Conservation (phyloP, 768 basidiomycete genomes). For the Lenzites betulinus region DNA sequence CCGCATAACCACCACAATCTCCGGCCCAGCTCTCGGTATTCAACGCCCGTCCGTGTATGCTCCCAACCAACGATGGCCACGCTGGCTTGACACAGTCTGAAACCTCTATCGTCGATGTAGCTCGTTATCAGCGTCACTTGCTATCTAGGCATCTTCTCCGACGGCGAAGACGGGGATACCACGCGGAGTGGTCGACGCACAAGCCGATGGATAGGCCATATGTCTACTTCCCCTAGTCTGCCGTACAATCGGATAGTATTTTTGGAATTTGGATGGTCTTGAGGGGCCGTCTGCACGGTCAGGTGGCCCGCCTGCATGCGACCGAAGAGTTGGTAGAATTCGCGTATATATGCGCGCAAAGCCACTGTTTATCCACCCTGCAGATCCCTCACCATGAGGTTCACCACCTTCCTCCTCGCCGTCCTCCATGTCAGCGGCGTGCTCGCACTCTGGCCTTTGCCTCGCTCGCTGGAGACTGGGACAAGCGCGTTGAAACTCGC, state of each 20-base stretch:
- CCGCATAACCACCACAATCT: not conserved
- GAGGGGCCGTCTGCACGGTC: not conserved
- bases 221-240: not conserved
- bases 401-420: not conserved
- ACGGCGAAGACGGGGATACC: not conserved
- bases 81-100: not conserved
- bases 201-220: conserved; percentile 5
- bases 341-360: conserved; percentile 1
- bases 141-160: not conserved
- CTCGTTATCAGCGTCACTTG: not conserved
- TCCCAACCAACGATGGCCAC: not conserved
- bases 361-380: not conserved
- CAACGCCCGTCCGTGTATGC: not conserved
- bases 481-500: conserved; percentile 39
- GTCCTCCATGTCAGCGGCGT: not conserved
- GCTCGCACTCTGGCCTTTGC: conserved; percentile 40
- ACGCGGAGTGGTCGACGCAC: not conserved
- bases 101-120: not conserved
- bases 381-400: conserved; percentile 5
- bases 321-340: not conserved
- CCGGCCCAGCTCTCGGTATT: not conserved
- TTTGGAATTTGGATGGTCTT: not conserved
- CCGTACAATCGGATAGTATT: conserved; percentile 9
- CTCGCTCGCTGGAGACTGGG: conserved; percentile 33
- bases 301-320: conserved; percentile 1